phyloP scores from a whole-genome alignment of 2,329 filamentous ascomycete genomes.

The Aurifilum marmelostoma region DNA sequence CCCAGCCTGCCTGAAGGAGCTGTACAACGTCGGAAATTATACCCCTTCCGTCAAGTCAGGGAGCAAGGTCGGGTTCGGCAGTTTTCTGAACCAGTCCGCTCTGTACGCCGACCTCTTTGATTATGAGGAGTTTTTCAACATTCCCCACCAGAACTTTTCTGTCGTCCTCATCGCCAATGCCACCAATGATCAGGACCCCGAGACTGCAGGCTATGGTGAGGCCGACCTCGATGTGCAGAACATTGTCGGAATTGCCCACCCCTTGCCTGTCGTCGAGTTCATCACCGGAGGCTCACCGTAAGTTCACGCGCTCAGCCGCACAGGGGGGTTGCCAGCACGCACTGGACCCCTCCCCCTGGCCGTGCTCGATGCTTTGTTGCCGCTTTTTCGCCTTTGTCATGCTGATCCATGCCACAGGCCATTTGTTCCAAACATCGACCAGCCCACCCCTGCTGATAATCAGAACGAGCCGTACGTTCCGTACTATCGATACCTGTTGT shows the following conservation, averaged over 20 bases:
- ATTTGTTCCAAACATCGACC: constrained; percentile 37
- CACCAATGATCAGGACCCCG: constrained; percentile 28
- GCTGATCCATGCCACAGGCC: constrained; percentile 32
- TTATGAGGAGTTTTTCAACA: constrained; percentile 26
- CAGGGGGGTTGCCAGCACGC: too few relatives aligned
- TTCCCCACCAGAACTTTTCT: constrained; percentile 52
- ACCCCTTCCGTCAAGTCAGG: constrained; percentile 42
- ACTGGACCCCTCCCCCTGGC: not conserved
- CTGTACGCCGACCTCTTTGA: constrained; percentile 47
- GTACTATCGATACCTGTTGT: constrained; percentile 57
- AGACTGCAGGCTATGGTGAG: constrained; percentile 51
- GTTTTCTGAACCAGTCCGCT: constrained; percentile 59
- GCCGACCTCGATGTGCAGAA: constrained; percentile 68
- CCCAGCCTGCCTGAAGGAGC: constrained; percentile 48
- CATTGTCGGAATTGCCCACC: constrained; percentile 57
- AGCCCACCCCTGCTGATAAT: constrained; percentile 42
- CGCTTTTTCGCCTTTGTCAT: not conserved
- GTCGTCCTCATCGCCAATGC: constrained; percentile 51
- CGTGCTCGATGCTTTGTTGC: too few relatives aligned
- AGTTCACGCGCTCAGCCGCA: constrained; percentile 10
- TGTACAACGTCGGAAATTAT: constrained; percentile 53
- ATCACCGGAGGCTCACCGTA: constrained; percentile 37
- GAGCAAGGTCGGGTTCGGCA: constrained; percentile 56
- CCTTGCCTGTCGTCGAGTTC: constrained; percentile 48
- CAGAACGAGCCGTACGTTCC: constrained; percentile 69